Percentiles rank a stretch among this genome's conserved stretches.
These are phyloP conservation scores for Malassezia sp. DNA, from an alignment of 1,284 basidiomycete genomes.

Conservation along the genomic window DNA sequence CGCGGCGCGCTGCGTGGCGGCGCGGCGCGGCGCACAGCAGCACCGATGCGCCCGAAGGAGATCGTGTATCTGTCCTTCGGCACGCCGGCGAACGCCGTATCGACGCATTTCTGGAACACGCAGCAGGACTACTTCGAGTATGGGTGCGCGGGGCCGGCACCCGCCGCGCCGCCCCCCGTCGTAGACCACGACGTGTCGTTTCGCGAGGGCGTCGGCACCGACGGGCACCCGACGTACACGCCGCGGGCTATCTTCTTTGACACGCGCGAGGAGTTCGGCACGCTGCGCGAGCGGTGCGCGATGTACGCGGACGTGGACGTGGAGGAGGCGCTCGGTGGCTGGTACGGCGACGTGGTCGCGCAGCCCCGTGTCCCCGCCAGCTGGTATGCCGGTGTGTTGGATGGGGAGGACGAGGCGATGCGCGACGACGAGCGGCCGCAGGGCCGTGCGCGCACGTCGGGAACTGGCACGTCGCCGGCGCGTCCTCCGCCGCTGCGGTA, in stretches of 20 bases:
- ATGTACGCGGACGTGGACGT: slow-evolving; percentile 20
- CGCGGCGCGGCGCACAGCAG: no score
- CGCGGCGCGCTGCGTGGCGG: no score
- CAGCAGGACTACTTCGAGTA: slow-evolving; percentile 36
- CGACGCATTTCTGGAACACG: slow-evolving; percentile 43
- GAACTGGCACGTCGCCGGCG: background rate
- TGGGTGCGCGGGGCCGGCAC: slow-evolving; percentile 4
- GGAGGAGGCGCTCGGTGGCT: background rate
- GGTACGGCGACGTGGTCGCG: slow-evolving; percentile 1
- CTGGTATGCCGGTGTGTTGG: slow-evolving; percentile 1
- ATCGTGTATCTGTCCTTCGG: slow-evolving; percentile 41
- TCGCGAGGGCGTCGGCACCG: slow-evolving; percentile 25
- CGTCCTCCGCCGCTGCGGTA: slow-evolving; percentile 20
- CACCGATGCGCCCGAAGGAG: slow-evolving; percentile 22
- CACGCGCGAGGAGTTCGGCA: slow-evolving; percentile 31
- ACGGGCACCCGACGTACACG: slow-evolving; percentile 31
- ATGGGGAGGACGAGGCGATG: slow-evolving; percentile 1
- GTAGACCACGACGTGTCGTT: slow-evolving; percentile 40
- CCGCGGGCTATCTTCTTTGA: slow-evolving; percentile 37
- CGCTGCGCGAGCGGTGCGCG: slow-evolving; percentile 22
- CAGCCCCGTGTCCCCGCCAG: background rate
- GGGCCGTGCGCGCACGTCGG: background rate
- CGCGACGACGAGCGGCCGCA: background rate
- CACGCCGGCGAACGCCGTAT: slow-evolving; percentile 33
- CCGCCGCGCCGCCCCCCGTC: slow-evolving; percentile 16